Evolutionary conservation across 2,329 filamentous ascomycete species (phyloP).

Genomic region (Colletotrichum orbiculare): DNA sequence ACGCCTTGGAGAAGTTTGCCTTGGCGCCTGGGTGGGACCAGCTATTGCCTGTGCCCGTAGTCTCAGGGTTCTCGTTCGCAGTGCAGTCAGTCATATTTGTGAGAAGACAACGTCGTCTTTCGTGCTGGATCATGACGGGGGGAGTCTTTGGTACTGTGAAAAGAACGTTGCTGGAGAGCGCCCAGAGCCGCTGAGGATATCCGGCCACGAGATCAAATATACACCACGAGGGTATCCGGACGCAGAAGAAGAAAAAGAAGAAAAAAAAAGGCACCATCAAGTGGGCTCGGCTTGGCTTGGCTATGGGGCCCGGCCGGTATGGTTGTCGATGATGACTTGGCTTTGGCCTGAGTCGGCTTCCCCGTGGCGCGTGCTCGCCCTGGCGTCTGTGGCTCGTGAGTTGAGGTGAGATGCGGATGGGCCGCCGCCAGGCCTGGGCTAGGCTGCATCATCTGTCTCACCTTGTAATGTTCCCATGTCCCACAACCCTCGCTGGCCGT

Average conservation of each 20-base stretch:
- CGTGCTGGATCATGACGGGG: not conserved
- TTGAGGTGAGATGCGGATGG: slow-evolving; percentile 19
- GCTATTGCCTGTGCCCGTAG: not conserved
- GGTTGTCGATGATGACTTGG: slow-evolving; percentile 29
- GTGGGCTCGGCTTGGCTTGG: slow-evolving; percentile 27
- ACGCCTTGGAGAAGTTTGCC: slow-evolving; percentile 22
- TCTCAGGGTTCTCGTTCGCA: slow-evolving; percentile 13
- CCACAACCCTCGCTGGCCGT: slow-evolving; percentile 28
- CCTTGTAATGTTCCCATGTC: slow-evolving; percentile 32
- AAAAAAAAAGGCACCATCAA: slow-evolving; percentile 8
- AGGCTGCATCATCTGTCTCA: slow-evolving; percentile 35
- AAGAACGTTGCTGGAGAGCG: no score
- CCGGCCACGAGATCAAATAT: slow-evolving; percentile 5
- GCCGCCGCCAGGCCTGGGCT: slow-evolving; percentile 31
- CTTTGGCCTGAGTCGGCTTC: slow-evolving; percentile 33
- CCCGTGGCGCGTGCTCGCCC: slow-evolving; percentile 34
- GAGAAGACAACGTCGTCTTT: not conserved
- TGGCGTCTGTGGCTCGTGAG: slow-evolving; percentile 29
- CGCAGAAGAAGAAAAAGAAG: slow-evolving; percentile 5
- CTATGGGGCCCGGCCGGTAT: slow-evolving; percentile 12
- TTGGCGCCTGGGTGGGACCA: not conserved
- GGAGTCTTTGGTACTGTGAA: no score
- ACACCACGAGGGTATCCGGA: no score
- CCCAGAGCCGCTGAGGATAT: slow-evolving; percentile 11
- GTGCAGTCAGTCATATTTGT: not conserved